These are phyloP conservation scores for Mikania micrantha DNA, from an alignment of 129 eudicot species.

Conservation along the genomic window DNA sequence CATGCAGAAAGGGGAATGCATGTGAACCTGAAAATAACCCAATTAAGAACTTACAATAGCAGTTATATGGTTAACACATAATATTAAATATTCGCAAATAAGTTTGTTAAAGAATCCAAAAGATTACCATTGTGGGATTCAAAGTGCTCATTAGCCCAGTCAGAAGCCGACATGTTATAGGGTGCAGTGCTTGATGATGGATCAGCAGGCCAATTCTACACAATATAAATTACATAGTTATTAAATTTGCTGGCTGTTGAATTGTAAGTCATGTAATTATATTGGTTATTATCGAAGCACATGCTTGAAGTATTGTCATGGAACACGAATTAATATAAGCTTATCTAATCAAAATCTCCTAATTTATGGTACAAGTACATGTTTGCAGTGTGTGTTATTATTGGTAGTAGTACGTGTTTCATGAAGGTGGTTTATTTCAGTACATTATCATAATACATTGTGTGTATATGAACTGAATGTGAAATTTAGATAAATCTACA, in stretches of 20 bases:
- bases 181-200: conserved; percentile 10
- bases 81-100: neutral
- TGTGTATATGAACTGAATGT: neutral
- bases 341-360: neutral
- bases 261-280: neutral
- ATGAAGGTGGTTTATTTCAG: conserved; percentile 2
- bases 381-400: conserved; percentile 7
- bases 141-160: conserved; percentile 7
- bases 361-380: conserved; percentile 4
- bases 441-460: neutral
- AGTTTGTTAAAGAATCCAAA: neutral
- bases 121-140: neutral
- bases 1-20: conserved; percentile 21
- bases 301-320: conserved; percentile 1
- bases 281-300: neutral
- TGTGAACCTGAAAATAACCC: conserved; percentile 25
- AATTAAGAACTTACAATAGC: neutral
- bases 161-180: conserved; percentile 27
- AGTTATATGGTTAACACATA: neutral
- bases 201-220: conserved; percentile 36
- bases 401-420: conserved; percentile 7
- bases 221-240: neutral
- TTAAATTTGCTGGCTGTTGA: neutral
- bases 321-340: conserved; percentile 11
- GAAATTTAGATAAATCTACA: conserved; percentile 2